phyloP scores from a whole-genome alignment of 345 rosid genomes.

The Eucalyptus regnans region DNA sequence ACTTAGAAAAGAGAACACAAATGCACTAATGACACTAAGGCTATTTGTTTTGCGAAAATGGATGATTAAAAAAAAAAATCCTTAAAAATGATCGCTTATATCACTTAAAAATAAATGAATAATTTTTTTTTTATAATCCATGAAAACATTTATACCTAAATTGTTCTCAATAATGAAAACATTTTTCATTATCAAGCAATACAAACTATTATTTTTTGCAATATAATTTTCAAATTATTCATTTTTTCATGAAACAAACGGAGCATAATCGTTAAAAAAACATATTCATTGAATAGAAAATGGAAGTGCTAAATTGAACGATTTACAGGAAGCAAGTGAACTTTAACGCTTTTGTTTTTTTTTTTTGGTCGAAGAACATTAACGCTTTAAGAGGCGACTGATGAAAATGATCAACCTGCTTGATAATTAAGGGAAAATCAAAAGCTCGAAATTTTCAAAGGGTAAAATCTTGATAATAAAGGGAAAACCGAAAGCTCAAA shows the following conservation, averaged over 20 bases:
- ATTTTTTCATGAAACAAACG: neutral
- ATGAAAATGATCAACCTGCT: neutral
- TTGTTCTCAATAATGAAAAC: neutral
- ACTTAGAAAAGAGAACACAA: neutral
- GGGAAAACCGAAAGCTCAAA: neutral
- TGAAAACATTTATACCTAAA: rapidly evolving
- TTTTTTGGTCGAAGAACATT: neutral
- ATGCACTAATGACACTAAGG: neutral
- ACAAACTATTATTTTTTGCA: no score
- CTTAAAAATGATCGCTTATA: no score
- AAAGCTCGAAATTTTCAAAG: neutral
- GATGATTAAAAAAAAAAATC: no score
- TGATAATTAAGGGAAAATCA: neutral
- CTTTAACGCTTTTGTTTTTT: neutral
- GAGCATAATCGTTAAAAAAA: neutral
- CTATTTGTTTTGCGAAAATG: no score
- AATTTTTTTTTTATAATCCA: no score
- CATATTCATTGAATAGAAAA: neutral
- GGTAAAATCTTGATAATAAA: neutral
- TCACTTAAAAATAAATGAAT: no score
- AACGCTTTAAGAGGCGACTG: neutral
- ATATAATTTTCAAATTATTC: neutral
- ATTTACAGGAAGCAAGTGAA: neutral
- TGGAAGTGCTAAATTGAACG: neutral
- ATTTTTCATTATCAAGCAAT: no score